Base-by-base conservation (phyloP, 2,329 filamentous ascomycete species). In the Penicillium sp. region DNA sequence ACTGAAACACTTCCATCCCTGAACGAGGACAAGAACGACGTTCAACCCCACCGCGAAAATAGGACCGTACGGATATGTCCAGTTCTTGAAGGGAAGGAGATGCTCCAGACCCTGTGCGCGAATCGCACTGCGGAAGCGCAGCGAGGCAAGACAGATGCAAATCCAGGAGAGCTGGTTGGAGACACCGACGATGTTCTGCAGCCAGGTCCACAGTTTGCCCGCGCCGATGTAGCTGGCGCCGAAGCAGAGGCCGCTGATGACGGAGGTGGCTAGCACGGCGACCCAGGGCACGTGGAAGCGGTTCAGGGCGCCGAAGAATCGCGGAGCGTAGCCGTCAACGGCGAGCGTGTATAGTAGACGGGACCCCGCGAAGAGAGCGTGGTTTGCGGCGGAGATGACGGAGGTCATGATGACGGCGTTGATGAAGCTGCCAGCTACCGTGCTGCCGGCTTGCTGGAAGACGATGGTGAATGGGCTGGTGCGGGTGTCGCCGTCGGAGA, bases 161-260 rank as follows among this genome's bases (percentile, higher is more conserved):
- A 76, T 72, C 86, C 87, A 89, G 52, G 84, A 85, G 4, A 89
- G 75, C 73, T 89, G 87, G 70, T 88, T 89, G 0, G 86, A 88
- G 0, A 89, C 87, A 11, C 86, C 86, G 57, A 89, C 85, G 48
- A 89, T 82, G 59, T 88, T 88, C 69, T 89, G 86, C 17, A 89
- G 73, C 86, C 87, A 89, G 0, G 80, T 83, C 86, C 86, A 89
- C 4, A 89, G 73, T 64, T 88, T 81, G 0, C 87, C 86, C 0
- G 86, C 86, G 0, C 86, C 85, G 55, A 89, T 88, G 62, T 87
- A 88, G 67, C 83, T 87, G 0, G 86, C 85, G 2, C 85, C 86
- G 57, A 89, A 89, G 66, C 86, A 88, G 0, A 88, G 78, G 0
- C 84, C 84, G 20, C 82, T 81, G 35, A 85, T 79, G 0, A 82